Evolutionary conservation across 768 basidiomycete species (phyloP), one percentile per base, ranked within the genome.

Genomic region (Leccinellum albellum): DNA sequence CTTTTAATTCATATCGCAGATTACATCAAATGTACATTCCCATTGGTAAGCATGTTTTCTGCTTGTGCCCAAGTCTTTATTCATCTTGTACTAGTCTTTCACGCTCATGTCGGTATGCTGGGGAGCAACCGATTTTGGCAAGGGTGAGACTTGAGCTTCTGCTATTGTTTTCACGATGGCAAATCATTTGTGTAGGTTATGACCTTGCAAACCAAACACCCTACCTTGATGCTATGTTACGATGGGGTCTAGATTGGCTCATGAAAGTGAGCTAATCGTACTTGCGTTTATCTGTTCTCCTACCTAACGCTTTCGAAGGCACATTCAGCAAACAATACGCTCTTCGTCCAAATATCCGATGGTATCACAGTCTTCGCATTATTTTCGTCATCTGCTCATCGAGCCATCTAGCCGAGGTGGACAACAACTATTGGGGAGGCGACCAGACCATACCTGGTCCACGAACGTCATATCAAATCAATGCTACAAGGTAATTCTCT

Each of bases 231-330:
- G 82, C 84, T 59, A 94, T 90, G 79, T 75, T 96, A 52, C 84
- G 94, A 58, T 96, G 91, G 91, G 88, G 93, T 24, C 80, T 93
- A 46, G 88, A 93, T 71, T 97, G 93, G 92, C 75, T 95, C 51
- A 91, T 95, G 52, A 92, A 91, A 78, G 93, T 87, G 55, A 59
- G 77, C 51, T n/a, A 17, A 21, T 3, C 12, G 7, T 52, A 14
- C 21, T 50, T 8, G n/a, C 17, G 17, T 37, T 37, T 37, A 37
- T 37, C 29, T 6, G 32, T 24, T 49, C 24, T 52, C 20, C 9
- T 20, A 48, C 31, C 31, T 49, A 21, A 52, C 47, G 17, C 56
- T 33, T 59, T 37, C 21, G 31, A 64, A 94, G 91, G 93, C 91
- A 8, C 94, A 97, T 70, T 85, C 94, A 1, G 73, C 81, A 20